phyloP scores from a whole-genome alignment of 2,329 filamentous ascomycete species.

The Penicillium sp. region DNA sequence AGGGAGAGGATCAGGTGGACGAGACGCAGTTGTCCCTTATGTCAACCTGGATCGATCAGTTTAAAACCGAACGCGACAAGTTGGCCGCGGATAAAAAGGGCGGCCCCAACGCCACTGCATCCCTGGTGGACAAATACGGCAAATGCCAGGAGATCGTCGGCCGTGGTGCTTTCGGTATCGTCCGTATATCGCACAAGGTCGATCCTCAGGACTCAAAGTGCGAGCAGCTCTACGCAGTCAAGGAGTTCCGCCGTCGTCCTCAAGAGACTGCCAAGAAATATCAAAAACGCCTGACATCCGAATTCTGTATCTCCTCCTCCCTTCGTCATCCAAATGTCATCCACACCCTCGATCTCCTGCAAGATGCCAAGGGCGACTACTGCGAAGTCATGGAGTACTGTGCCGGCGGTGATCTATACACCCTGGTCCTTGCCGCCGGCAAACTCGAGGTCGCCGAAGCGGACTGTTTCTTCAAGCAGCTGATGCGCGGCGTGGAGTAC shows the following conservation, averaged over 20 bases:
- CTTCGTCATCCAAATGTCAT: conserved; percentile 97
- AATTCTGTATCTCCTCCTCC: conserved; percentile 97
- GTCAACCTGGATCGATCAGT: conserved; percentile 91
- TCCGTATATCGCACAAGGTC: conserved; percentile 94
- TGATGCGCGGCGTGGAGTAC: conserved; percentile 98
- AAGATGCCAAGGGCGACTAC: conserved; percentile 94
- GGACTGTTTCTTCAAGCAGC: conserved; percentile 97
- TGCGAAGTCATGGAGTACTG: conserved; percentile 99
- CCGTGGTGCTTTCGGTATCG: conserved; percentile 92
- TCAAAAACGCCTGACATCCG: conserved; percentile 91
- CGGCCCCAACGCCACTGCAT: conserved; percentile 67
- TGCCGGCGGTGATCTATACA: conserved; percentile 92
- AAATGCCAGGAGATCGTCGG: conserved; percentile 98
- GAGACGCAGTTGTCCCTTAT: conserved; percentile 87
- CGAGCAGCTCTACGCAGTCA: conserved; percentile 94
- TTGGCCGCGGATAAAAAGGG: conserved; percentile 70
- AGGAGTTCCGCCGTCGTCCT: conserved; percentile 91
- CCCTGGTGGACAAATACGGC: conserved; percentile 92
- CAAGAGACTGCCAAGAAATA: conserved; percentile 97
- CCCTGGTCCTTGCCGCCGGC: conserved; percentile 80
- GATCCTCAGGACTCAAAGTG: conserved; percentile 68
- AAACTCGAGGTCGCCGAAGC: conserved; percentile 87
- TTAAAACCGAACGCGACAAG: conserved; percentile 80
- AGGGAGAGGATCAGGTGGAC: conserved; percentile 55
- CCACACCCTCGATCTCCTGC: conserved; percentile 88